Evolutionary conservation across 805 yeast genomes (phyloP), one percentile per base, ranked within the genome.

Genomic region (Starmerella riodocensis): DNA sequence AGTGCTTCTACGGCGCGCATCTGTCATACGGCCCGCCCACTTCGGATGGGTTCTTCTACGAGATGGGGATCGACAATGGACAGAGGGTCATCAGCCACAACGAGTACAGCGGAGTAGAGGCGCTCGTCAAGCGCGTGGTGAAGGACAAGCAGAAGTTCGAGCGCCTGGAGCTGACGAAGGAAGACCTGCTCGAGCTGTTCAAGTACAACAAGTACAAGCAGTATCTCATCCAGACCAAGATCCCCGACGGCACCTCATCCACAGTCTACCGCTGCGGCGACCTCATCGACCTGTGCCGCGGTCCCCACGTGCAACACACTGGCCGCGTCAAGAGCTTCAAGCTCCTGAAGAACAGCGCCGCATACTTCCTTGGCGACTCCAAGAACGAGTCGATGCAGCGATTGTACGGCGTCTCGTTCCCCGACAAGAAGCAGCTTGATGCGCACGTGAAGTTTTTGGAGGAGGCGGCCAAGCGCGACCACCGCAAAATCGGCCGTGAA

Each of bases 211-310:
- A 86, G 66, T 91, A 88, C 67, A 91, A 91, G 71, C 86, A 83
- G 54, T 73, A 80, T 54, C 71, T 88, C 54, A 86, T 91, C 54
- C 64, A 70, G 50, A 77, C 80, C 51, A 91, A 91, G 68, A 75
- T 91, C 47, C 95, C 96, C 50, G 98, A 91, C 63, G 93, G 93
- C 29, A 84, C 94, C 34, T 74, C 94, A 27, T 76, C 97, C 52
- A 91, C 98, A 32, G 97, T 91, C 38, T 91, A 91, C 69, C 76
- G 96, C 66, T 88, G 97, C 67, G 98, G 98, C 55, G 83, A 94
- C 27, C 73, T 91, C 61, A 91, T 91, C 55, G 98, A 91, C 64
- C 73, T 91, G 61, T 91, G 98, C 73, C 72, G 82, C 45, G 98
- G 98, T 54, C 98, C 98, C 35, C 98, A 91, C 60, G 78, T 91